Percentiles rank a stretch among this genome's conserved stretches.
phyloP scores from a whole-genome alignment of 1,284 basidiomycete species.

The Pisolithus thermaeus region DNA sequence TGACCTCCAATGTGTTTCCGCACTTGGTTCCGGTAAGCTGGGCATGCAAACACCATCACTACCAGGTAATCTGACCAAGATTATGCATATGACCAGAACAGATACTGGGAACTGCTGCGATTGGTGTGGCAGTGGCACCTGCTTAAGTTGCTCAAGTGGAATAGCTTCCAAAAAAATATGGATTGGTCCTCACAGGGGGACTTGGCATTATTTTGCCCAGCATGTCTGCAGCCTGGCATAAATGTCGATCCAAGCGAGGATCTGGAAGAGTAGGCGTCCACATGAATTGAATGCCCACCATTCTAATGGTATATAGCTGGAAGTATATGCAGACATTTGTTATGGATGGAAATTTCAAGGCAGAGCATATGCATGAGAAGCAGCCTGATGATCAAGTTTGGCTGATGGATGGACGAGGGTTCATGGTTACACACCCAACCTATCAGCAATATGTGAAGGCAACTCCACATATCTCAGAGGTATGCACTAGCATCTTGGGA shows the following conservation, averaged over 20 bases:
- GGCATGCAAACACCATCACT: neutral
- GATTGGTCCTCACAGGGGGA: neutral
- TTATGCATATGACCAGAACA: neutral
- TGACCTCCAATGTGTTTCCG: slow-evolving; percentile 18
- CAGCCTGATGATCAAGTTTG: neutral
- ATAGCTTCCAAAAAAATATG: neutral
- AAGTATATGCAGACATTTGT: neutral
- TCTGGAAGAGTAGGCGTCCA: neutral
- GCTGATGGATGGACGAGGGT: slow-evolving; percentile 10
- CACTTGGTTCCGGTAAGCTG: slow-evolving; percentile 15
- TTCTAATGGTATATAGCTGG: neutral
- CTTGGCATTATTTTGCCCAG: slow-evolving; percentile 11
- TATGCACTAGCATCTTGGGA: too few species aligned
- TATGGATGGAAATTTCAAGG: slow-evolving; percentile 16
- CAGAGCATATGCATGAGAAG: slow-evolving; percentile 3
- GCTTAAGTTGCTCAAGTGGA: slow-evolving; percentile 4
- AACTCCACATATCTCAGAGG: too few species aligned
- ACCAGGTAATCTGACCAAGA: neutral
- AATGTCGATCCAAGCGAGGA: slow-evolving; percentile 7
- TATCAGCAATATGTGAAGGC: too few species aligned
- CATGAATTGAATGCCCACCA: neutral
- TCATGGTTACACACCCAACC: slow-evolving; percentile 1
- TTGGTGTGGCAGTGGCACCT: neutral
- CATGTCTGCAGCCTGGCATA: slow-evolving; percentile 13
- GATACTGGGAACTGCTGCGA: too few species aligned